Evolutionary conservation across 805 yeast genomes (phyloP), one percentile per base, ranked within the genome.

Genomic region (Ogataea nonfermentans): DNA sequence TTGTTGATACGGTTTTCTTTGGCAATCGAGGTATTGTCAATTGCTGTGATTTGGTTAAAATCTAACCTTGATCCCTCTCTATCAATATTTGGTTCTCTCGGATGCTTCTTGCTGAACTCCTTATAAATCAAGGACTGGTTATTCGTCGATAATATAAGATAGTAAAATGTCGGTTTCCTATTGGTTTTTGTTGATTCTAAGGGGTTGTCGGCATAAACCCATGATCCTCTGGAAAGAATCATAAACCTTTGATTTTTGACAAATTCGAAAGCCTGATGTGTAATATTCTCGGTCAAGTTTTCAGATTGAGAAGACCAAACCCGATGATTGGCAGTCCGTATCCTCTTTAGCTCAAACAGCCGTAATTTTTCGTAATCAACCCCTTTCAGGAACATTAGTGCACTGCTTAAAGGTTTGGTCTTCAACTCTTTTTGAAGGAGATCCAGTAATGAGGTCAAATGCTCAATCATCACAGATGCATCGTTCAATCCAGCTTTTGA

Each of bases 201-300:
- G 17, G 84, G 88, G 37, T 71, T 65, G 25, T 79, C 82, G 1
- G 81, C 72, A 55, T 70, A 82, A 10, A 84, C 90, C 95, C 95
- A 87, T 2, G 84, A 74, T 1, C 95, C 95, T 52, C 74, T 79
- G 19, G 87, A 78, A 34, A 87, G 62, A 54, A 79, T 81, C 41
- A 84, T 61, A 32, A 82, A 78, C 51, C 91, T 71, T 63, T 84
- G 93, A 56, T 84, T 89, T 41, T 76, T 74, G 11, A 86, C 88
- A 56, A 84, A 84, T 26, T 79, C 81, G 41, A 71, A 65, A 0
- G 82, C 84, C 55, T 87, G 88, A 10, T 62, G 56, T 9, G 70
- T 57, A 41, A 84, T 65, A 22, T 70, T 59, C 3, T 60, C 58
- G 52, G 77, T 73, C 53, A 86, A 81, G 20, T 65, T 44, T 29